phyloP scores from a whole-genome alignment of 345 rosid genomes.

The Geranium rotundifolium region DNA sequence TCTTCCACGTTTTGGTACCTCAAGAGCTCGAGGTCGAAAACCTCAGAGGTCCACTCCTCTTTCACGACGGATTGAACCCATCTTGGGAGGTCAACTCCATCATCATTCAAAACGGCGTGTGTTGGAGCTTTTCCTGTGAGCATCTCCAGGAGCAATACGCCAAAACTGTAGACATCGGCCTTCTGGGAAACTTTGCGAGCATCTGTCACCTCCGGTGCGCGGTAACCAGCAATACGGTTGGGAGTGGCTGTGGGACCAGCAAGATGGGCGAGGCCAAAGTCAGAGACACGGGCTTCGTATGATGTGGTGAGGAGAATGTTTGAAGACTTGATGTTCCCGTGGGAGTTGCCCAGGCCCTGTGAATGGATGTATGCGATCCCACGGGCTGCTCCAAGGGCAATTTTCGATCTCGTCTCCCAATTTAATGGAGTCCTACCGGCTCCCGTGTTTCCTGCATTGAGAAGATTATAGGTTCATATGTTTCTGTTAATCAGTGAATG shows the following conservation, averaged over 20 bases:
- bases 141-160: too few species aligned
- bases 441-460: constrained; percentile 25
- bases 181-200: constrained; percentile 11
- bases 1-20: too few species aligned
- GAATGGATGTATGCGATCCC: constrained; percentile 33
- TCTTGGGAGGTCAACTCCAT: too few species aligned
- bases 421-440: constrained; percentile 36
- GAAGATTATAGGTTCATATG: not conserved
- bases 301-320: constrained; percentile 34
- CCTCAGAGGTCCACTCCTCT: too few species aligned
- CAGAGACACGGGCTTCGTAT: constrained; percentile 32
- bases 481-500: not conserved
- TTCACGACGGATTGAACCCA: too few species aligned
- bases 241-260: constrained; percentile 22
- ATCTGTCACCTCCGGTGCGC: constrained; percentile 38
- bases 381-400: constrained; percentile 32
- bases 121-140: too few species aligned
- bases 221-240: constrained; percentile 35
- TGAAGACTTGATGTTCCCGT: constrained; percentile 43
- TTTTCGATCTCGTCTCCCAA: constrained; percentile 29
- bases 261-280: constrained; percentile 29
- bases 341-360: constrained; percentile 20
- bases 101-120: too few species aligned
- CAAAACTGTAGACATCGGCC: too few species aligned
- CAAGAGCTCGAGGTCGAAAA: too few species aligned